Conservation (phyloP, 495 filamentous ascomycete genomes). For the Trypethelium eluteriae region DNA sequence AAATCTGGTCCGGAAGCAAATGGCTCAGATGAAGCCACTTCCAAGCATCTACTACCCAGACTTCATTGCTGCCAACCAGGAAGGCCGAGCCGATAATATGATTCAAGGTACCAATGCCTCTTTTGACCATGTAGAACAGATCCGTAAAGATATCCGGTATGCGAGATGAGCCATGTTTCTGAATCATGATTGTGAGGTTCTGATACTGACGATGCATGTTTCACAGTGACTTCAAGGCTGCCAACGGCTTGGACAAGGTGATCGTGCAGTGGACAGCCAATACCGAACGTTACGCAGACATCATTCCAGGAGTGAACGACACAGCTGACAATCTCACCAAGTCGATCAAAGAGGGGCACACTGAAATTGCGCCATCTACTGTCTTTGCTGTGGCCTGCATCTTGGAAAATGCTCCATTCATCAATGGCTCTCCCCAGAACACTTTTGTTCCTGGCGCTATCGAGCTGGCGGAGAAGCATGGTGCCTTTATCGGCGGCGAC, state of each 20-base stretch:
- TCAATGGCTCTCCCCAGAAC: conserved; percentile 99
- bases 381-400: conserved; percentile 93
- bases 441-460: conserved; percentile 94
- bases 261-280: conserved; percentile 99
- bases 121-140: conserved; percentile 81
- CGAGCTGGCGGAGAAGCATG: conserved; percentile 77
- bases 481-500: conserved; percentile 91
- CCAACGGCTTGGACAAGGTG: conserved; percentile 84
- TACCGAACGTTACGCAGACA: conserved; percentile 90
- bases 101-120: conserved; percentile 75
- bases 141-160: conserved; percentile 91
- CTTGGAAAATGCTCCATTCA: conserved; percentile 84
- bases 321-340: conserved; percentile 88
- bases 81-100: conserved; percentile 90
- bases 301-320: conserved; percentile 86
- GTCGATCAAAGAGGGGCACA: conserved; percentile 76
- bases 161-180: conserved; percentile 20
- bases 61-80: conserved; percentile 98
- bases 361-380: conserved; percentile 86
- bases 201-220: neutral
- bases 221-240: conserved; percentile 76
- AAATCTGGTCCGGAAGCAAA: conserved; percentile 79
- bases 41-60: conserved; percentile 98
- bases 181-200: neutral
- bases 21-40: conserved; percentile 80